These are phyloP conservation scores for Paramecium biaurelia DNA, from an alignment of 73 alveolate species.

Conservation along the genomic window DNA sequence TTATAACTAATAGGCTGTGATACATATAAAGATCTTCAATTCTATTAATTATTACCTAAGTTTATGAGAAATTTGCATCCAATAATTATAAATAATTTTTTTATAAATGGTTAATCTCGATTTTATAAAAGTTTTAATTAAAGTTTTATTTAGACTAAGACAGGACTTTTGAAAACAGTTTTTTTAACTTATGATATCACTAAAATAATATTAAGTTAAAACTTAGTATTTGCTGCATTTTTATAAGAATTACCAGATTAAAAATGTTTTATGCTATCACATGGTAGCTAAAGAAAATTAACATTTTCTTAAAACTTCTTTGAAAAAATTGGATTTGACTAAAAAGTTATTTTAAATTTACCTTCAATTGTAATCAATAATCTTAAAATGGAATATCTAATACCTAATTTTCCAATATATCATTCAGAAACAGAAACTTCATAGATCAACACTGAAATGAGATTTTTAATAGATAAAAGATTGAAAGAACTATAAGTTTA, in stretches of 20 bases:
- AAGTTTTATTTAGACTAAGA: background rate
- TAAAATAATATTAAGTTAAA: background rate
- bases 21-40: background rate
- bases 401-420: background rate
- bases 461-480: background rate
- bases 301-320: background rate
- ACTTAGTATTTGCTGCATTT: slow-evolving; percentile 14
- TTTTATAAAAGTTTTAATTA: background rate
- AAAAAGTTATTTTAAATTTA: background rate
- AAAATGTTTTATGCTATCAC: background rate
- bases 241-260: background rate
- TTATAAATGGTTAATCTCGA: background rate
- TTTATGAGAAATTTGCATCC: background rate
- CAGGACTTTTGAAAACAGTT: background rate
- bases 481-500: background rate
- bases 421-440: background rate
- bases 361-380: background rate
- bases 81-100: background rate
- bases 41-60: background rate
- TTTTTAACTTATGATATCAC: background rate
- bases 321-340: background rate
- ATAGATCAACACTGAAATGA: background rate
- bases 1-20: background rate
- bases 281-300: background rate
- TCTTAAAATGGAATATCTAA: background rate